These are phyloP conservation scores for Martensiomyces pterosporus DNA, from an alignment of 192 early-diverging fungal species.

Conservation along the genomic window DNA sequence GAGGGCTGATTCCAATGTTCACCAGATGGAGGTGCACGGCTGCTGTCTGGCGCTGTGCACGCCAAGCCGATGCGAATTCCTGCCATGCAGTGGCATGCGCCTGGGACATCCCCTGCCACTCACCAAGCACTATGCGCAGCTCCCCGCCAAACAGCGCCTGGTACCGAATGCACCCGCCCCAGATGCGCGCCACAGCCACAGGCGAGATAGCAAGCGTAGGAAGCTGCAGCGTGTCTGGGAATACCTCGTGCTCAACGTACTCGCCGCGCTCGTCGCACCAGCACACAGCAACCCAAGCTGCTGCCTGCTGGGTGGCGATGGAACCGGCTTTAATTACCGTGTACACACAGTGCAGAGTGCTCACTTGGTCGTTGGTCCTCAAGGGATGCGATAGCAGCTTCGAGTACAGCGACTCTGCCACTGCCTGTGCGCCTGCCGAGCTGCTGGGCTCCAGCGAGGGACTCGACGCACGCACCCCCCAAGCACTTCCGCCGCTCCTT, in stretches of 20 bases:
- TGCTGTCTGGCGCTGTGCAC: neutral
- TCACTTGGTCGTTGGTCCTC: conserved; percentile 18
- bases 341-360: conserved; percentile 44
- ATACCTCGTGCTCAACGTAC: conserved; percentile 40
- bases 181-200: conserved; percentile 20
- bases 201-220: conserved; percentile 2
- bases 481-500: no score
- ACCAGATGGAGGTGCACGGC: conserved; percentile 11
- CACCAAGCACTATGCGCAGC: conserved; percentile 31
- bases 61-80: conserved; percentile 12
- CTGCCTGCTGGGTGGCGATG: neutral
- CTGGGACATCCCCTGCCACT: conserved; percentile 38
- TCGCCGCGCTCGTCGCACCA: conserved; percentile 52
- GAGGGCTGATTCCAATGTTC: conserved; percentile 21
- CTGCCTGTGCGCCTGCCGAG: no score
- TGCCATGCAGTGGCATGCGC: conserved; percentile 25
- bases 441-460: no score
- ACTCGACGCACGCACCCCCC: no score
- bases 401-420: no score
- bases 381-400: conserved; percentile 41
- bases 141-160: conserved; percentile 25
- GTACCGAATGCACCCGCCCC: conserved; percentile 38
- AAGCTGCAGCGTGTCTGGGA: no score
- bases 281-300: conserved; percentile 32
- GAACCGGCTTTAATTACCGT: conserved; percentile 2